Evolutionary conservation across 164 flowering plant species (phyloP).

Genomic region (Kalanchoe fedtschenkoi): DNA sequence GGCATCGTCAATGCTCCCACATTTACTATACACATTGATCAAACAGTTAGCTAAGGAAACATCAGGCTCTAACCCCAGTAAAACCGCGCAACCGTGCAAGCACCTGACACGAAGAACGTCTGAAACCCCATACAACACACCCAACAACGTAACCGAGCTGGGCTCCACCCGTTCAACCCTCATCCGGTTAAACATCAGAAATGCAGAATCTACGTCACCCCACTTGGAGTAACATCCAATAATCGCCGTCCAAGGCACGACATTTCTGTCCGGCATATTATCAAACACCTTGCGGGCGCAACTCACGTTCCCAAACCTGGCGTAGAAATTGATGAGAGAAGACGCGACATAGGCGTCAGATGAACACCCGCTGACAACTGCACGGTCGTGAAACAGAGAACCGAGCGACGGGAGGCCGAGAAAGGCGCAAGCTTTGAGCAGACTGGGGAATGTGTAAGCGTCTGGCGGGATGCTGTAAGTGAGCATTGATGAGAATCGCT

Average conservation of each 20-base stretch:
- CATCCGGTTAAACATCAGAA: slow-evolving; percentile 47
- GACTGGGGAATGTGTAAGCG: slow-evolving; percentile 46
- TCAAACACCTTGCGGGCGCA: slow-evolving; percentile 54
- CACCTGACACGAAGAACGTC: slow-evolving; percentile 25
- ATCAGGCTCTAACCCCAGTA: slow-evolving; percentile 35
- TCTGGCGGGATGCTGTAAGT: slow-evolving; percentile 26
- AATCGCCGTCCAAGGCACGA: slow-evolving; percentile 70
- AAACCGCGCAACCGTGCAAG: slow-evolving; percentile 42
- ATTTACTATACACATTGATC: slow-evolving; percentile 48
- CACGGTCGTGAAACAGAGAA: slow-evolving; percentile 44
- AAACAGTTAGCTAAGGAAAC: slow-evolving; percentile 41
- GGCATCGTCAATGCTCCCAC: slow-evolving; percentile 43
- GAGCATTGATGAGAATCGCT: slow-evolving; percentile 42
- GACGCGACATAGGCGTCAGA: slow-evolving; percentile 43
- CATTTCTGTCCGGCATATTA: slow-evolving; percentile 47
- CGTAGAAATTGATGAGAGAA: slow-evolving; percentile 49
- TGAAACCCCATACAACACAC: slow-evolving; percentile 38
- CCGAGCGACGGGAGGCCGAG: slow-evolving; percentile 34
- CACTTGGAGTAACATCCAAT: slow-evolving; percentile 50
- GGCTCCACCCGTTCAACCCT: slow-evolving; percentile 36
- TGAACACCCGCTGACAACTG: slow-evolving; percentile 38
- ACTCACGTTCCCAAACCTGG: slow-evolving; percentile 23
- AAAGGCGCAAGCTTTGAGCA: slow-evolving; percentile 63
- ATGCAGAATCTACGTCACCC: slow-evolving; percentile 32
- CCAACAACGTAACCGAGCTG: slow-evolving; percentile 50